phyloP scores from a whole-genome alignment of 2,329 filamentous ascomycete species.

The Botrytis fragariae region DNA sequence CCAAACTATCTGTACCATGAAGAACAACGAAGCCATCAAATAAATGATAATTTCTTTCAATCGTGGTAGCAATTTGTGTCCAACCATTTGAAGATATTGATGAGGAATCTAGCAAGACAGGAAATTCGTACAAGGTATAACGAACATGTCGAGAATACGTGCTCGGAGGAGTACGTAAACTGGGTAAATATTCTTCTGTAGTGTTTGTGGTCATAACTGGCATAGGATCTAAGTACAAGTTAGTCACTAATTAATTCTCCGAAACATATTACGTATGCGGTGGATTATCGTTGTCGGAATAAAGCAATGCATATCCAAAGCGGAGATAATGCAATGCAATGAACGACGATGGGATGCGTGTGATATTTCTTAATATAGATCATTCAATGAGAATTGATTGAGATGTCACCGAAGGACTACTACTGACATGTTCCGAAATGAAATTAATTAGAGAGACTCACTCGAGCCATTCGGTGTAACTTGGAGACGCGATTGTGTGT shows the following conservation, averaged over 20 bases:
- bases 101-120: conserved; percentile 65
- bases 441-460: neutral
- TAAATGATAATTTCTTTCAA: conserved; percentile 63
- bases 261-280: conserved; percentile 5
- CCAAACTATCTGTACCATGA: conserved; percentile 68
- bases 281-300: neutral
- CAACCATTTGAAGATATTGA: conserved; percentile 71
- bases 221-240: conserved; percentile 32
- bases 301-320: neutral
- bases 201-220: conserved; percentile 34
- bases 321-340: conserved; percentile 17
- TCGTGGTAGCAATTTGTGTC: conserved; percentile 59
- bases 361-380: neutral
- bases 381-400: neutral
- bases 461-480: conserved; percentile 1
- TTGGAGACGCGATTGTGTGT: neutral
- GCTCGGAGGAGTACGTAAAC: conserved; percentile 57
- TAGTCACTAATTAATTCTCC: conserved; percentile 7
- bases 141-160: conserved; percentile 63
- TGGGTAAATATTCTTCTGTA: conserved; percentile 33
- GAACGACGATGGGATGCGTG: neutral
- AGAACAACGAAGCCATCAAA: conserved; percentile 73
- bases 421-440: neutral
- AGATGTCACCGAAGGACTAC: neutral
- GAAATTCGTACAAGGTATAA: conserved; percentile 68